These are phyloP conservation scores for Pulveroboletus sp. DNA, from an alignment of 768 basidiomycete genomes.

Conservation along the genomic window DNA sequence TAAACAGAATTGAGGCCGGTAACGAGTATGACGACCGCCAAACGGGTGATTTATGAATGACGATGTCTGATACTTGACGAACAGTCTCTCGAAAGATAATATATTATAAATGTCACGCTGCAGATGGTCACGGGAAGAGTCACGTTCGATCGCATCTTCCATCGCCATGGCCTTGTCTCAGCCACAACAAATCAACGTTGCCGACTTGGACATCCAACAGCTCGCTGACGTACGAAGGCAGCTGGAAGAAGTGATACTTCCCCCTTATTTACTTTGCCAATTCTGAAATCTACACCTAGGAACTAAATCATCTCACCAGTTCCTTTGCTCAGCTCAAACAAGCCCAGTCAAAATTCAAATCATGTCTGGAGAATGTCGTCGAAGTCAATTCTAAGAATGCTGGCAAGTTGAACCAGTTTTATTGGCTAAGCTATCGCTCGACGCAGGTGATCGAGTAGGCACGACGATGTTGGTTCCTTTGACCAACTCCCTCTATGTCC, in stretches of 20 bases:
- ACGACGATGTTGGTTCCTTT: conserved; percentile 89
- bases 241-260: conserved; percentile 71
- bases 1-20: no score
- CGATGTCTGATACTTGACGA: no score
- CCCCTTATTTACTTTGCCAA: background rate
- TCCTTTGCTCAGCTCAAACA: conserved; percentile 91
- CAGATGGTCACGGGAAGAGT: conserved; percentile 10
- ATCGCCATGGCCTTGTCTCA: conserved; percentile 38
- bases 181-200: conserved; percentile 70
- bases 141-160: conserved; percentile 5
- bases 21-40: no score
- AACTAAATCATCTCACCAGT: conserved; percentile 85
- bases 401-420: conserved; percentile 32
- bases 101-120: conserved; percentile 6
- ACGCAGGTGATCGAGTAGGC: conserved; percentile 40
- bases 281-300: conserved; percentile 44
- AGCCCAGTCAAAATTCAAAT: conserved; percentile 88
- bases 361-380: conserved; percentile 75
- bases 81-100: no score
- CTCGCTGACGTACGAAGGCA: conserved; percentile 87
- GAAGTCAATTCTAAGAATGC: conserved; percentile 72
- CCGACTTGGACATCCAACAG: conserved; percentile 82
- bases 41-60: no score
- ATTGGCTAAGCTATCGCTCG: background rate
- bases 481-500: conserved; percentile 93